These are phyloP conservation scores for Komagataella pastoris DNA, from an alignment of 805 yeast genomes.

Conservation along the genomic window DNA sequence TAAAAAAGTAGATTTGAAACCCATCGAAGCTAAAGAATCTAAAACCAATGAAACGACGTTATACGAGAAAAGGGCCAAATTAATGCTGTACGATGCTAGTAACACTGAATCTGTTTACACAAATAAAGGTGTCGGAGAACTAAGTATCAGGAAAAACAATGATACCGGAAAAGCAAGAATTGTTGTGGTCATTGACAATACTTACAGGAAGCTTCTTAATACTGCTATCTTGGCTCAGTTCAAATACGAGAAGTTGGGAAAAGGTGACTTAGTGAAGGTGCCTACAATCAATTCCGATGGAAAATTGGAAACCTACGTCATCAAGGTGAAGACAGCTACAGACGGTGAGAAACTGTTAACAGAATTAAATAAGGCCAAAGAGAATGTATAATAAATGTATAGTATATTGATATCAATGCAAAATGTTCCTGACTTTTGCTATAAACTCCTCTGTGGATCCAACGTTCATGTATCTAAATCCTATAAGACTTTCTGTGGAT, in stretches of 20 bases:
- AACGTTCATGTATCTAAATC: constrained; percentile 26
- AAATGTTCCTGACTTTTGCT: constrained; percentile 22
- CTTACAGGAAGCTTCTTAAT: constrained; percentile 58
- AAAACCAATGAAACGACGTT: constrained; percentile 68
- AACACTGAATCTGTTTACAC: constrained; percentile 37
- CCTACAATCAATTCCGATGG: constrained; percentile 49
- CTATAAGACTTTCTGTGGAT: constrained; percentile 5
- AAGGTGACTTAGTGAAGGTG: constrained; percentile 53
- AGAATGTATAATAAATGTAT: constrained; percentile 1
- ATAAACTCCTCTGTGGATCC: constrained; percentile 39
- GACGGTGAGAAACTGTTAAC: constrained; percentile 45
- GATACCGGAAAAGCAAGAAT: constrained; percentile 53
- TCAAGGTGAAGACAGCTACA: constrained; percentile 63
- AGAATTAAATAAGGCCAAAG: constrained; percentile 1
- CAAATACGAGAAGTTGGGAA: constrained; percentile 46
- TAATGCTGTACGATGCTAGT: constrained; percentile 43
- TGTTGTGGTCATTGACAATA: constrained; percentile 80
- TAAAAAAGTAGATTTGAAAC: constrained; percentile 28
- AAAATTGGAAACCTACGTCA: constrained; percentile 42
- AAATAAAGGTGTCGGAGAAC: constrained; percentile 68
- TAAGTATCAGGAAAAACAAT: constrained; percentile 55
- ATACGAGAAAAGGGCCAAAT: constrained; percentile 58
- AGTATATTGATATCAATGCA: constrained; percentile 7
- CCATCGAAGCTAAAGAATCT: constrained; percentile 55
- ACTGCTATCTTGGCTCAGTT: constrained; percentile 43